Evolutionary conservation across 2,329 filamentous ascomycete genomes (phyloP), one percentile per base, ranked within the genome.

Genomic region (Cylindrodendrum hubeiense): DNA sequence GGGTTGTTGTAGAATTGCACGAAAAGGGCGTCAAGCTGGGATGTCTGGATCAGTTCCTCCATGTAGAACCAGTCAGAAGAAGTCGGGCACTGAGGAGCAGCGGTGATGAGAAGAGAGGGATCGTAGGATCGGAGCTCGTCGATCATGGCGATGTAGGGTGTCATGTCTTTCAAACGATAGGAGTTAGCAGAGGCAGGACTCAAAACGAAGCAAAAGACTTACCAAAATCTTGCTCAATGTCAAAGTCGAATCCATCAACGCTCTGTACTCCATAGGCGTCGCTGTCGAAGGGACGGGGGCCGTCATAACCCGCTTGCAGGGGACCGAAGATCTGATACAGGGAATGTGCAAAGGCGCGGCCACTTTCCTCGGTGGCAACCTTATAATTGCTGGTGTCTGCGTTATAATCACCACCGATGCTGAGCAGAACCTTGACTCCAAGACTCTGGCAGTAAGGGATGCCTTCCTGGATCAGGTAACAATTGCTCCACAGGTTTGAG

Each of bases 1-100:
- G 71, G 69, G 72, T 85, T 85, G 78, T 85, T 84, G 77, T 84
- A 85, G 74, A 85, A 86, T 75, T 85, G 83, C 54, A 86, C 73
- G 71, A 82, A 84, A 43, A 83, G 74, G 15, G 79, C 77, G 26
- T 83, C 80, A 66, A 86, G 82, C 47, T 79, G 72, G 44, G 79
- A 76, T 57, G 79, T 71, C 12, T 79, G 75, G 41, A 85, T 80
- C 67, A 83, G 72, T 6, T 77, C 74, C 57, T 77, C 74, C 73
- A 82, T 76, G 57, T 77, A 69, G 55, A 78, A 78, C 50, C 68
- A 76, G 1, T 49, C 9, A 5, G 68, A 26, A 9, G 60, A 52
- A 30, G 75, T 75, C 22, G 79, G 78, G 71, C 84, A 86, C 67
- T 86, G 81, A 22, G 84, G 84, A 28, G 83, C 82, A 60, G 77